Base-by-base conservation (phyloP, 2,329 filamentous ascomycete species). In the Xylariomycetidae sp. region DNA sequence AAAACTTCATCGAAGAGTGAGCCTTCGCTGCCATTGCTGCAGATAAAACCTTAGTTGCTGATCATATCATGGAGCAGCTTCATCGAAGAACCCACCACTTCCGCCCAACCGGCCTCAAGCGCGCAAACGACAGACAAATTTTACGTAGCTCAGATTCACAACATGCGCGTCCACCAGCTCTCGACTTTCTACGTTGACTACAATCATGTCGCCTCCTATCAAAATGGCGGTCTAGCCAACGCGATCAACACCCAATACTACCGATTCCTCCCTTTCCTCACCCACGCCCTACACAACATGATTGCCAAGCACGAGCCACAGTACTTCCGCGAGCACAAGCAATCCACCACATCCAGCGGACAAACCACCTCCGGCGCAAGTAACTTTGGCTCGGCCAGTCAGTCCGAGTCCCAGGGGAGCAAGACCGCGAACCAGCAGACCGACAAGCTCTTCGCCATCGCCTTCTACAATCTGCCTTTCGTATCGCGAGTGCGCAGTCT, bases 221-320 rank as follows among this genome's bases (percentile, higher is more conserved):
- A 84, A 50, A 83, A 89, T 47, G 85, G 84, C 33, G 80, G 84
- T 37, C 67, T 98, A 32, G 87, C 90, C 25, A 81, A 86, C 41
- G 90, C 87, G 31, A 83, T 96, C 42, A 82, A 88, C 46, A 81
- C 79, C 49, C 84, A 93, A 54, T 96, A 95, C 68, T 96, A 95
- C 61, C 85, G 92, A 47, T 95, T 95, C 57, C 72, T 93, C 16
- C 92, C 92, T 3, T 98, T 92, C 58, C 76, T 98, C 52, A 87
- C 85, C 15, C 79, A 84, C 43, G 89, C 83, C 17, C 68, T 98
- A 26, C 88, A 98, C 64, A 93, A 88, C 53, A 78, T 94, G 61
- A 93, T 98, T 49, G 82, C 86, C 47, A 94, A 94, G 64, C 83
- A 95, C 63, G 90, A 95, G 59, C 86, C 92, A 5, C 75, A 84